Evolutionary conservation across 345 rosid genomes (phyloP), one percentile per base, ranked within the genome.

Genomic region (Hypericum androsaemum): DNA sequence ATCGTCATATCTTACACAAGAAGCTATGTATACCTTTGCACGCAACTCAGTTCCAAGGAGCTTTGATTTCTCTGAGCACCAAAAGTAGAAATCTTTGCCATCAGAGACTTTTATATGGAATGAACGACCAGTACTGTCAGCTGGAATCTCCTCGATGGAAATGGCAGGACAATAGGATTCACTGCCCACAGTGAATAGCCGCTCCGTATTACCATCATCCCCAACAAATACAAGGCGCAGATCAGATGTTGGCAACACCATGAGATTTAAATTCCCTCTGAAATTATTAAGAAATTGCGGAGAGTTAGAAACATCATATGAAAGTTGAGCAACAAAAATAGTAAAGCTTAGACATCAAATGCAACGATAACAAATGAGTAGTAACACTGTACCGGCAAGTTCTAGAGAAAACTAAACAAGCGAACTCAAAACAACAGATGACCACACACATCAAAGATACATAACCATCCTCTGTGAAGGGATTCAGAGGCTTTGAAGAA

Each of bases 41-140:
- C 80, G 81, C 70, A 94, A 77, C 76, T 94, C 99, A 59, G 60
- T 47, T 64, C 95, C 97, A 59, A 88, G 56, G 65, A 83, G 94
- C 68, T 78, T 83, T 32, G 85, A 83, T 71, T 80, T 94, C 80
- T 94, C 99, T 0, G 97, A 80, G 74, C 95, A 88, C 99, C 99
- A 94, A 43, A 75, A 92, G 77, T 80, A 83, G 56, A 73, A 77
- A 17, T 45, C 71, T 58, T 66, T 71, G 14, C 70, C 82, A 59
- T 86, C 81, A 43, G 77, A 74, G 15, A 64, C 48, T 61, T 71
- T 83, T 69, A 88, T 60, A 54, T 53, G 67, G 60, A 94, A 88
- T 42, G 99, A 85, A 73, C 99, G 73, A 44, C 94, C 95, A 60
- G 99, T 81, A 71, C 59, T 56, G 71, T 94, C 99, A 22, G 73